phyloP scores from a whole-genome alignment of 305 asterid genomes.

The Withania somnifera region DNA sequence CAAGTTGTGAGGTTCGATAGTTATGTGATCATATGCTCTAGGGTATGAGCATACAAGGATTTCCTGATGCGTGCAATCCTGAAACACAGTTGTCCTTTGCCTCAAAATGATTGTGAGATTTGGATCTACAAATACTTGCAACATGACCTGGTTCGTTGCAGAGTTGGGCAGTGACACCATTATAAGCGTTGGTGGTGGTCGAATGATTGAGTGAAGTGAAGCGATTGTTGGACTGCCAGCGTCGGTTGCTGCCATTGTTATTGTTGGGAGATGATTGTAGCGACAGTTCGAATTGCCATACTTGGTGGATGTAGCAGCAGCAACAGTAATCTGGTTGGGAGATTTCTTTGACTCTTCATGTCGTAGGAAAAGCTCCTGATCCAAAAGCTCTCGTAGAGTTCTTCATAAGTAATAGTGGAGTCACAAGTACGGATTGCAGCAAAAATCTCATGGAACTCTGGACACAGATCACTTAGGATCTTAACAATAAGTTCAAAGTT shows the following conservation, averaged over 20 bases:
- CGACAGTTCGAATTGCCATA: too few species aligned
- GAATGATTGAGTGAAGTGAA: background rate
- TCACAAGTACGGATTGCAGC: background rate
- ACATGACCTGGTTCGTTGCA: background rate
- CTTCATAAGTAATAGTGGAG: background rate
- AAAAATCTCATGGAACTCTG: background rate
- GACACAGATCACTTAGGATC: background rate
- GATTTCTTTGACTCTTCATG: background rate
- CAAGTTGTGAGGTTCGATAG: background rate
- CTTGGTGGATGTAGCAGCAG: background rate
- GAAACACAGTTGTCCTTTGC: background rate
- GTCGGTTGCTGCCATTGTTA: too few species aligned
- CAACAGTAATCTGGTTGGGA: background rate
- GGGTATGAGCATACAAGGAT: background rate
- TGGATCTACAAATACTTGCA: background rate
- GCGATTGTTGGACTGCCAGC: background rate
- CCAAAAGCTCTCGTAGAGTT: background rate
- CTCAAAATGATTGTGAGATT: background rate
- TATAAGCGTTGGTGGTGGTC: background rate
- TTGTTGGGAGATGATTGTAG: background rate
- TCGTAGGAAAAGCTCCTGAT: background rate
- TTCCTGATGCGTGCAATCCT: background rate
- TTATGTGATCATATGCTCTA: background rate
- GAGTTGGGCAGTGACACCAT: background rate
- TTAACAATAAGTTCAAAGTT: background rate